phyloP scores from a whole-genome alignment of 140 eudicot genomes.

The Bidens hawaiensis region DNA sequence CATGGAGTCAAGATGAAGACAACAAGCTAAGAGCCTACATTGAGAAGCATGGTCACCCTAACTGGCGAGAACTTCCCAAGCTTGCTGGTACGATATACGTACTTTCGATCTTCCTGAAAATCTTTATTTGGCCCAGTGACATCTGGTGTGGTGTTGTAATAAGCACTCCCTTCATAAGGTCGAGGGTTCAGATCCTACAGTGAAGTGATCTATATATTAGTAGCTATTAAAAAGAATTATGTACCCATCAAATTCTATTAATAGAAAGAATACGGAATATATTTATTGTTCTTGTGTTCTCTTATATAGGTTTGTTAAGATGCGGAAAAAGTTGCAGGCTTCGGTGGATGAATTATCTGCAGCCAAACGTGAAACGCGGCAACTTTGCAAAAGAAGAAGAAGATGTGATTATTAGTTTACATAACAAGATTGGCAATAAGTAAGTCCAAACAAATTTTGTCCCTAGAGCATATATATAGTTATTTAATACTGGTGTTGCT shows the following conservation, averaged over 20 bases:
- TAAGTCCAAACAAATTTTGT: conserved; percentile 14
- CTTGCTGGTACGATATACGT: conserved; percentile 34
- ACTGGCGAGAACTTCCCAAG: conserved; percentile 63
- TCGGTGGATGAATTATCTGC: conserved; percentile 52
- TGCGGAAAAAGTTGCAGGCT: conserved; percentile 51
- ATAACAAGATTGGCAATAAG: conserved; percentile 43
- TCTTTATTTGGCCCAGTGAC: no score
- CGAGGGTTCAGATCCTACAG: no score
- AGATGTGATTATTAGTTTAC: conserved; percentile 34
- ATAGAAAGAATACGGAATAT: no score
- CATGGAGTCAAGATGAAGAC: conserved; percentile 71
- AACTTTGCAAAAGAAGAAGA: conserved; percentile 43
- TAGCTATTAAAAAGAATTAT: no score
- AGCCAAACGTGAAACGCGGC: conserved; percentile 55
- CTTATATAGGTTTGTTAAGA: conserved; percentile 45
- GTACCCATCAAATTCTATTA: no score
- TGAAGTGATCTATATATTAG: no score
- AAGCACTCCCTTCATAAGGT: no score
- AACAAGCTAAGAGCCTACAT: conserved; percentile 39
- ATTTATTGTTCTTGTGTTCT: neutral
- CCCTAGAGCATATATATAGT: neutral
- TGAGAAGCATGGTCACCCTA: conserved; percentile 34
- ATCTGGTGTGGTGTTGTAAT: no score
- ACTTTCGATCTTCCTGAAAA: neutral
- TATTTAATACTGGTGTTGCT: neutral